Percentiles rank a stretch among this genome's conserved stretches.
These are phyloP conservation scores for Somion occarium DNA, from an alignment of 1,284 basidiomycete species.

Conservation along the genomic window DNA sequence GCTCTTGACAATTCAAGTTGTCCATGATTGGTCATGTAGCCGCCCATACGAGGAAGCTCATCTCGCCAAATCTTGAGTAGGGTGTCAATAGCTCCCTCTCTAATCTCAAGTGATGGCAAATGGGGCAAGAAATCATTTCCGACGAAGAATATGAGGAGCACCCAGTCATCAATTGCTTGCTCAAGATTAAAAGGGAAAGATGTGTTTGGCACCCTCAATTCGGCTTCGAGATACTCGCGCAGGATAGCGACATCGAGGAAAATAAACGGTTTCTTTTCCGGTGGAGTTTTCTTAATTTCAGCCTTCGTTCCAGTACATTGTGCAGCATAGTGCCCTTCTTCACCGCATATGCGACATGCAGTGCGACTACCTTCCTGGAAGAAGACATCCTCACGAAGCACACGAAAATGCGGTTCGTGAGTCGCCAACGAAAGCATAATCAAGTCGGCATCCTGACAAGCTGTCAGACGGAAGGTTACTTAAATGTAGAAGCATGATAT, in stretches of 20 bases:
- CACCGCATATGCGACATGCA: conserved; percentile 89
- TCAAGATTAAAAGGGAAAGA: conserved; percentile 94
- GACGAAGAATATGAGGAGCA: conserved; percentile 99
- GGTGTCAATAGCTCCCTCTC: conserved; percentile 98
- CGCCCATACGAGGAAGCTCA: conserved; percentile 92
- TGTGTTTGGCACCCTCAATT: conserved; percentile 77
- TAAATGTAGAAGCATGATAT: background rate
- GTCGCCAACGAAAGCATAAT: conserved; percentile 99
- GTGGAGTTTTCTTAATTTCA: conserved; percentile 59
- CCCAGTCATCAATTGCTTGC: conserved; percentile 99
- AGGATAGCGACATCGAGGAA: conserved; percentile 96
- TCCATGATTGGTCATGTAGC: conserved; percentile 94
- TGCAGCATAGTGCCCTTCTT: conserved; percentile 91
- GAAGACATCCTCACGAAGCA: conserved; percentile 98
- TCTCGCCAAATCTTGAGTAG: conserved; percentile 94
- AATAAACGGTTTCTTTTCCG: conserved; percentile 96
- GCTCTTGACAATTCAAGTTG: conserved; percentile 82
- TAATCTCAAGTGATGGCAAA: conserved; percentile 95
- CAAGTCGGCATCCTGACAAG: conserved; percentile 87
- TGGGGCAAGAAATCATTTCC: conserved; percentile 99
- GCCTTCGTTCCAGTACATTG: conserved; percentile 82
- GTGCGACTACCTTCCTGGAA: conserved; percentile 71
- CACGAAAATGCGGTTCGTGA: conserved; percentile 96
- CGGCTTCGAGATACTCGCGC: conserved; percentile 96
- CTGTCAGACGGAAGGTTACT: background rate